A percentile compares a stretch with the other conserved stretches of the same genome.
Evolutionary conservation across 2,329 filamentous ascomycete species (phyloP).

Genomic region (Fusarium zealandicum): DNA sequence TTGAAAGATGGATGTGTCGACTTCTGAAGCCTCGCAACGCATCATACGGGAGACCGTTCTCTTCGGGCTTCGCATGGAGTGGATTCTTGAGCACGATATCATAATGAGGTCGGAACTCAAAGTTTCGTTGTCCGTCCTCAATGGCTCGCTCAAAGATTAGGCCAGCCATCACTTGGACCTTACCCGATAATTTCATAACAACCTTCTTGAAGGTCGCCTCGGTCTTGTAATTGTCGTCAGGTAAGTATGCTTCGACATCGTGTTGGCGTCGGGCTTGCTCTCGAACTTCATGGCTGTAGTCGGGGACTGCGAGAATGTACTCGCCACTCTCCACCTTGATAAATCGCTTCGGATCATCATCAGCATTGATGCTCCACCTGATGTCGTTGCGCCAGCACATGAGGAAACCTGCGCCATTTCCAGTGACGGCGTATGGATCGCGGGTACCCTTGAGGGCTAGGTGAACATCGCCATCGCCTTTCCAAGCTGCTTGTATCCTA

Average conservation of each 20-base stretch:
- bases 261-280: slow-evolving; percentile 61
- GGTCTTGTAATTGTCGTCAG: slow-evolving; percentile 70
- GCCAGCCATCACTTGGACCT: slow-evolving; percentile 90
- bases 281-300: slow-evolving; percentile 87
- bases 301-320: slow-evolving; percentile 92
- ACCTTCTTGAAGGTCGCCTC: slow-evolving; percentile 96
- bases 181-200: slow-evolving; percentile 96
- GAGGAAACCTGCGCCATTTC: slow-evolving; percentile 90
- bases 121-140: slow-evolving; percentile 74
- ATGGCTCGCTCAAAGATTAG: slow-evolving; percentile 90
- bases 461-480: slow-evolving; percentile 94
- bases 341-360: slow-evolving; percentile 88
- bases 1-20: slow-evolving; percentile 93
- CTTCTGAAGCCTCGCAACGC: slow-evolving; percentile 97
- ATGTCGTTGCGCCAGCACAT: slow-evolving; percentile 99
- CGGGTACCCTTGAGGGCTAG: slow-evolving; percentile 89
- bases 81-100: slow-evolving; percentile 87
- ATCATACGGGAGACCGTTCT: slow-evolving; percentile 72
- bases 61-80: slow-evolving; percentile 69
- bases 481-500: slow-evolving; percentile 87
- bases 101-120: slow-evolving; percentile 92
- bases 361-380: slow-evolving; percentile 81
- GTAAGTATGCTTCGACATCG: slow-evolving; percentile 66
- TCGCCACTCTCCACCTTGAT: slow-evolving; percentile 96
- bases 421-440: slow-evolving; percentile 92